Evolutionary conservation across 768 basidiomycete species (phyloP).

Genomic region (Trametes cinnabarina): DNA sequence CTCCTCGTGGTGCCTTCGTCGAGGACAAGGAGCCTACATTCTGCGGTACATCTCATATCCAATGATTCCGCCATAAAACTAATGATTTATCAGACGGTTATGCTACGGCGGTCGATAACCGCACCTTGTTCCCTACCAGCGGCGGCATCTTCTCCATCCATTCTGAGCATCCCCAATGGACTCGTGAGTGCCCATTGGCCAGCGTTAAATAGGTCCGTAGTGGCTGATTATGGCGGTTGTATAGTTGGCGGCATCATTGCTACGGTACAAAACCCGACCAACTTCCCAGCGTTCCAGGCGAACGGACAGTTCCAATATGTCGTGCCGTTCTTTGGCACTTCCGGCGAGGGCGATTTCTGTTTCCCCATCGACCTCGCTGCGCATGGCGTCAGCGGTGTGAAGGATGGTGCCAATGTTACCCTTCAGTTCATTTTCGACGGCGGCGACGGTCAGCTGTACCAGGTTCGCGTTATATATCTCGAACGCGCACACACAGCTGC

Average conservation of each 20-base stretch:
- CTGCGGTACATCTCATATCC: constrained; percentile 53
- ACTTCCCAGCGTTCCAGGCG: constrained; percentile 61
- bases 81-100: constrained; percentile 81
- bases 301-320: constrained; percentile 32
- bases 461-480: constrained; percentile 50
- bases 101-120: constrained; percentile 44
- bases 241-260: constrained; percentile 56
- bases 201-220: background rate
- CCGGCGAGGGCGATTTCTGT: constrained; percentile 64
- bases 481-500: background rate
- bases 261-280: constrained; percentile 54
- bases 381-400: constrained; percentile 47
- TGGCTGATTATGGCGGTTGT: background rate
- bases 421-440: constrained; percentile 66
- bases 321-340: constrained; percentile 48
- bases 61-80: too few species aligned
- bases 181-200: constrained; percentile 40
- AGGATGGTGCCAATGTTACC: constrained; percentile 70
- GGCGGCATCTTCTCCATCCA: constrained; percentile 60
- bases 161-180: constrained; percentile 65
- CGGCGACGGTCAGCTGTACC: constrained; percentile 70
- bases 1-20: constrained; percentile 67
- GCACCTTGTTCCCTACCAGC: constrained; percentile 68
- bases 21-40: constrained; percentile 56
- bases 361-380: constrained; percentile 60